phyloP scores from a whole-genome alignment of 2,329 filamentous ascomycete genomes.

The Colletotrichum kahawae region DNA sequence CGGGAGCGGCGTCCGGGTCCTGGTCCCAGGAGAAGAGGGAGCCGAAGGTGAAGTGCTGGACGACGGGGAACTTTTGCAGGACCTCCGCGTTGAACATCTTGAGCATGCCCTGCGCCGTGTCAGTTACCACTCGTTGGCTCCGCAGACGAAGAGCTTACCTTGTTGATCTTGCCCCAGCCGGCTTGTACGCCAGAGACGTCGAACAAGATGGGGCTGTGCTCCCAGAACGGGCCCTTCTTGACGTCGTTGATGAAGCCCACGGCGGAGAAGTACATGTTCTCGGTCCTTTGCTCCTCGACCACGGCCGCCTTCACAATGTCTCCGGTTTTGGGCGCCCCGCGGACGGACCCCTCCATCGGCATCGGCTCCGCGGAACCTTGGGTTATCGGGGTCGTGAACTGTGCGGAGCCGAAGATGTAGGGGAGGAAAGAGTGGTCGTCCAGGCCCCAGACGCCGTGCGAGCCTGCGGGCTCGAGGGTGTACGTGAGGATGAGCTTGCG shows the following conservation, averaged over 20 bases:
- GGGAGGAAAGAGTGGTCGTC: slow-evolving; percentile 95
- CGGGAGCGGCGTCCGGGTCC: slow-evolving; percentile 63
- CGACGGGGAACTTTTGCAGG: slow-evolving; percentile 93
- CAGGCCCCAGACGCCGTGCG: slow-evolving; percentile 97
- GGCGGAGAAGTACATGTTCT: slow-evolving; percentile 92
- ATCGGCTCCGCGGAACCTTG: slow-evolving; percentile 63
- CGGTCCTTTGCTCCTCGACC: slow-evolving; percentile 68
- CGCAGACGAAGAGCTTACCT: slow-evolving; percentile 46
- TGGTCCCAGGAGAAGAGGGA: slow-evolving; percentile 79
- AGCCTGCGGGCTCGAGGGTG: slow-evolving; percentile 92
- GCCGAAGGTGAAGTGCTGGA: slow-evolving; percentile 93
- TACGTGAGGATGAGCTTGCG: slow-evolving; percentile 87
- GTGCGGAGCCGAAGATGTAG: slow-evolving; percentile 94
- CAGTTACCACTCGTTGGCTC: not conserved
- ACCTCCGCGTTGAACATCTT: slow-evolving; percentile 99
- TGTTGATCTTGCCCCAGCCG: slow-evolving; percentile 99
- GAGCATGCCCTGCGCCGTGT: slow-evolving; percentile 78
- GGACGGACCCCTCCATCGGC: slow-evolving; percentile 79
- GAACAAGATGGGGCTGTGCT: slow-evolving; percentile 89
- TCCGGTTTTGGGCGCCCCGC: slow-evolving; percentile 72
- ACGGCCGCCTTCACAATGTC: slow-evolving; percentile 69
- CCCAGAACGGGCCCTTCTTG: slow-evolving; percentile 96
- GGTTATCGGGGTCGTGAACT: slow-evolving; percentile 78
- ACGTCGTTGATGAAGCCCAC: slow-evolving; percentile 98
- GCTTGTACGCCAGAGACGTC: slow-evolving; percentile 90